Base-by-base conservation (phyloP, 176 grass and related monocot species). In the Phyllostachys edulis region DNA sequence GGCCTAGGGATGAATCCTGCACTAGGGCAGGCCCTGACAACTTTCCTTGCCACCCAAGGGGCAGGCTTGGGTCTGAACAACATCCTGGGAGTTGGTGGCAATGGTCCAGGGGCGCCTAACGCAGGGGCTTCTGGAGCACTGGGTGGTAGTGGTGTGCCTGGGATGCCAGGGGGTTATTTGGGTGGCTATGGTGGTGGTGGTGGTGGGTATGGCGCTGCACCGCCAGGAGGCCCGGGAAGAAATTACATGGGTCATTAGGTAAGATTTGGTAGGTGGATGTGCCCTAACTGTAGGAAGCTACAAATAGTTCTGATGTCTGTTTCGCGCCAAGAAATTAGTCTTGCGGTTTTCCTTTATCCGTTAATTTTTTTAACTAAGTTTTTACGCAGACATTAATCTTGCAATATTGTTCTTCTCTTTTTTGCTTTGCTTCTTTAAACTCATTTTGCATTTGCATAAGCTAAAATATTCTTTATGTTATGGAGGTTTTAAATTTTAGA, bases 181-280 rank as follows among this genome's bases (percentile, higher is more conserved):
- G 86, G 87, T n/a, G 89, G 93, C 27, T 92, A 95, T 78, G 93
- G 91, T 39, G 82, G 77, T 42, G 82, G 77, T 42, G 88, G 87
- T 77, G 92, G 92, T 73, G 92, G 90, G 41, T 98, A 98, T 60
- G 97, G 97, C 21, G 81, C 84, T 92, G 41, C 90, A 51, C 61
- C 80, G 2, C 84, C 89, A 61, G 93, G 87, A 85, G 97, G 97
- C 1, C 69, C 89, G n/a, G 90, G 93, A 63, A 90, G 97, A 89
- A 93, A 93, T 85, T 99, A 99, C 89, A 91, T 92, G 88, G 93
- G 97, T 49, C 93, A 85, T 78, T 99, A 99, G 93, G 89, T 96
- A 93, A 94, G 85, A 77, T 83, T 71, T 41, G 65, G 76, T 69
- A 81, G 85, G 84, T 85, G 46, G 29, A 44, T 66, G 36, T 66